phyloP scores from a whole-genome alignment of 148 eudicot species.

The Rhododendron mucronatum region DNA sequence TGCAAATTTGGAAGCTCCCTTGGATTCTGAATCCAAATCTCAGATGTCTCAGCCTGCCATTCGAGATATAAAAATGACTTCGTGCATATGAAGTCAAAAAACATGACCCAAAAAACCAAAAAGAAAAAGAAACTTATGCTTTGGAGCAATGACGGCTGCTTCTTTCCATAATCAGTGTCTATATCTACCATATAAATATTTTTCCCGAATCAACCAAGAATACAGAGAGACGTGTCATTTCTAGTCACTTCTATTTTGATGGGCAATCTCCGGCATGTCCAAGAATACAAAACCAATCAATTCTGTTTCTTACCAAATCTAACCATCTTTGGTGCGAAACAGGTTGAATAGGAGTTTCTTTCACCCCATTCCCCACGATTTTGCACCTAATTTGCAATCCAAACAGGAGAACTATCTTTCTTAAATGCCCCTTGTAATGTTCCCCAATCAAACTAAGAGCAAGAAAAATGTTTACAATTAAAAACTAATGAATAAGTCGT shows the following conservation, averaged over 20 bases:
- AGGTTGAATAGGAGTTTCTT: not conserved
- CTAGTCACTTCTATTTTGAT: not conserved
- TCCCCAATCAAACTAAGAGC: not conserved
- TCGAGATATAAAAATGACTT: not conserved
- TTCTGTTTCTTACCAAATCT: not conserved
- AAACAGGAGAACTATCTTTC: not conserved
- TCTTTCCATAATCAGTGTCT: not conserved
- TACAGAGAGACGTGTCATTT: not conserved
- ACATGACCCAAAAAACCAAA: not conserved
- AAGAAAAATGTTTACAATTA: not conserved
- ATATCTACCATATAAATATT: not conserved
- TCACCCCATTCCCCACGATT: not conserved
- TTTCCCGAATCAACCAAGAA: not conserved
- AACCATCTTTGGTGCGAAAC: not conserved
- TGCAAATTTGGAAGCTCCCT: conserved; percentile 72
- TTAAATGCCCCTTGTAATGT: not conserved
- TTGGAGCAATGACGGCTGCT: not conserved
- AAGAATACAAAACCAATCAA: not conserved
- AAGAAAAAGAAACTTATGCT: not conserved
- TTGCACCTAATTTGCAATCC: not conserved
- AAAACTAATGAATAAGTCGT: not conserved
- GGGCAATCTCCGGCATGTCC: not conserved
- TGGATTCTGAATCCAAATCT: conserved; percentile 73
- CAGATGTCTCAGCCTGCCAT: conserved; percentile 81
- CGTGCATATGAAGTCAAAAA: not conserved